Conservation (phyloP, 352 stramenopile genomes). For the Phytophthora sp. region DNA sequence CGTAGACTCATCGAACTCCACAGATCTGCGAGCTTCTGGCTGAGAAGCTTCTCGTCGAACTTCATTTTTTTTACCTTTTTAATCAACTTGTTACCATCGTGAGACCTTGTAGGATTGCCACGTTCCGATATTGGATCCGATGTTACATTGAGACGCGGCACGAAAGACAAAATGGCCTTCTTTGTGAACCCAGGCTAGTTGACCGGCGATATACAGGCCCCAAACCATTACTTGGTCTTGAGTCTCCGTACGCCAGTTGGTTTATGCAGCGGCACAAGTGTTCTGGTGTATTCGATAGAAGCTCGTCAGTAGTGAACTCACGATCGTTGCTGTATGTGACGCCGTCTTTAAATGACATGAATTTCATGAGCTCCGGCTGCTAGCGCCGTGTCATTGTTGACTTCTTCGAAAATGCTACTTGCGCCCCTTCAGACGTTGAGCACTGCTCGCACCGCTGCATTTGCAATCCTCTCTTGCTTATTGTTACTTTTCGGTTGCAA, state of each 20-base stretch:
- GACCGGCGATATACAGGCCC: not conserved
- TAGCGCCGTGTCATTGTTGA: not conserved
- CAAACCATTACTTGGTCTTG: not conserved
- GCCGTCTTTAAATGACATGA: not conserved
- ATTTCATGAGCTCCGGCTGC: not conserved
- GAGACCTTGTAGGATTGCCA: slow-evolving; percentile 21
- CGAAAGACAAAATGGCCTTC: not conserved
- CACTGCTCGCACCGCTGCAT: not conserved
- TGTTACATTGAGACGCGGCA: not conserved
- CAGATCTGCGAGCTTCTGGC: not conserved
- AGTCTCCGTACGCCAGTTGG: not conserved
- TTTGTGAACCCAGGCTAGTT: not conserved
- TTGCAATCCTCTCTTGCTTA: not conserved
- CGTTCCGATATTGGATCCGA: not conserved
- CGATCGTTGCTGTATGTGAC: not conserved
- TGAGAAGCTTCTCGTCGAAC: slow-evolving; percentile 10
- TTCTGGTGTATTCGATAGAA: not conserved
- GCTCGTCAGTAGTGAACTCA: not conserved
- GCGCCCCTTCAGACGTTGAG: not conserved
- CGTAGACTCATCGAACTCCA: slow-evolving; percentile 13
- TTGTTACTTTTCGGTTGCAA: not conserved
- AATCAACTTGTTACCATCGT: slow-evolving; percentile 18
- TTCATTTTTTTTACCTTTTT: slow-evolving; percentile 10
- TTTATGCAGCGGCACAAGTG: not conserved
- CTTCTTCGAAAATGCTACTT: not conserved